Evolutionary conservation across 148 eudicot species (phyloP), one percentile per base, ranked within the genome.

Genomic region (Chenopodium suecicum): DNA sequence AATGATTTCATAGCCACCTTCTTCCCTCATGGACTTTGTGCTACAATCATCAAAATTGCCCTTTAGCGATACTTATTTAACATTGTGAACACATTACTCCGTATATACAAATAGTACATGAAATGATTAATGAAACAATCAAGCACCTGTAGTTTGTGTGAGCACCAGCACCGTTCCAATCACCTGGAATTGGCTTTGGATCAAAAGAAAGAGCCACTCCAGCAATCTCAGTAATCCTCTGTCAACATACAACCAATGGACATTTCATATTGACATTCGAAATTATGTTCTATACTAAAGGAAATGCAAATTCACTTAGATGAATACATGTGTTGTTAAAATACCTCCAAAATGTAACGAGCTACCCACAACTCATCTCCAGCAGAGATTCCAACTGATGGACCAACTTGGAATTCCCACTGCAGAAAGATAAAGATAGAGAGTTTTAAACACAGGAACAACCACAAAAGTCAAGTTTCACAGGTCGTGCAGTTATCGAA

Each of bases 131-230:
- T 37, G 62, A 5, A 46, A 75, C 37, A 63, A 46, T 48, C 10
- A 27, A 17, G 54, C 65, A 87, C 91, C 94, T 91, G 89, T 89
- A 91, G 85, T 91, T 91, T 9, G 91, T 85, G 90, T 91, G 94
- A 82, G 94, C 94, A 77, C 94, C 94, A 70, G 94, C 94, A 19
- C 94, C 94, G 78, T 91, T 91, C 94, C 94, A 91, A 81, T 91
- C 94, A 82, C 94, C 94, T 68, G 87, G 86, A 78, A 90, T 87
- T 29, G 92, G 92, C 65, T 90, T 90, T 19, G 92, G 92, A 63
- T 90, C 92, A 74, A 90, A 86, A 47, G 90, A 85, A 47, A 90
- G 78, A 25, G 87, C 83, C 20, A 90, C 90, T 78, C 89, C 90
- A 47, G 89, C 90, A 44, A 86, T 78, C 83, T 90, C 92, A 19